A percentile compares a stretch with the other conserved stretches of the same genome.
These are phyloP conservation scores for Ophiosphaerella narmari DNA, from an alignment of 2,329 filamentous ascomycete species.

Conservation along the genomic window DNA sequence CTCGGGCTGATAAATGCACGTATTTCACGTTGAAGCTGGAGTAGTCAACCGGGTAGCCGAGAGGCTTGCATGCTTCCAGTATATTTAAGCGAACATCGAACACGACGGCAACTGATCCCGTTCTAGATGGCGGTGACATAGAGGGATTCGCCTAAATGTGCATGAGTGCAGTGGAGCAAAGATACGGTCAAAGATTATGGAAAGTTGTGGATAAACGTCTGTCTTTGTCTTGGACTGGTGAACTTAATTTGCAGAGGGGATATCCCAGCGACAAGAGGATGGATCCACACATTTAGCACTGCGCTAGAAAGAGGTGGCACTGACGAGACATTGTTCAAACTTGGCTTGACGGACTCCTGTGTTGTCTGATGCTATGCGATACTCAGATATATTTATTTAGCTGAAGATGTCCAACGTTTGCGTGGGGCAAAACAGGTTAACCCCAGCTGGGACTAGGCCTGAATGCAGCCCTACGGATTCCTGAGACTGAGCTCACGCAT, in stretches of 20 bases:
- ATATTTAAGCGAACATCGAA: conserved; percentile 11
- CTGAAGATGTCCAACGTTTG: too few relatives aligned
- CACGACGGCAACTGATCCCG: not conserved
- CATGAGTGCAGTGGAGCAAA: not conserved
- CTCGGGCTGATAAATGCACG: not conserved
- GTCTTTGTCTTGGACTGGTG: too few relatives aligned
- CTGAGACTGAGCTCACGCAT: not conserved
- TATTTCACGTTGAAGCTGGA: not conserved
- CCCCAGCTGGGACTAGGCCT: not conserved
- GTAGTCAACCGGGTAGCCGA: not conserved
- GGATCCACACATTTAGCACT: too few relatives aligned
- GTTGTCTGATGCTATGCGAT: too few relatives aligned
- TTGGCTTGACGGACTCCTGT: too few relatives aligned
- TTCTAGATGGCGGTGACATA: not conserved
- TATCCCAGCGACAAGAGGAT: too few relatives aligned
- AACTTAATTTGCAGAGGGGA: too few relatives aligned
- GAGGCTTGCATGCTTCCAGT: conserved; percentile 15
- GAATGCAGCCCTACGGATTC: not conserved
- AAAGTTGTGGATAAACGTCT: not conserved
- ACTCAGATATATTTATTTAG: too few relatives aligned
- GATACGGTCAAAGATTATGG: not conserved
- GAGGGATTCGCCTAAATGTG: not conserved
- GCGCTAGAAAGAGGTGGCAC: too few relatives aligned
- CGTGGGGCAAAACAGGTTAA: not conserved
- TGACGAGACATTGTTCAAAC: too few relatives aligned